These are phyloP conservation scores for Mortierella sp. DNA, from an alignment of 371 early-diverging fungal genomes.

Conservation along the genomic window DNA sequence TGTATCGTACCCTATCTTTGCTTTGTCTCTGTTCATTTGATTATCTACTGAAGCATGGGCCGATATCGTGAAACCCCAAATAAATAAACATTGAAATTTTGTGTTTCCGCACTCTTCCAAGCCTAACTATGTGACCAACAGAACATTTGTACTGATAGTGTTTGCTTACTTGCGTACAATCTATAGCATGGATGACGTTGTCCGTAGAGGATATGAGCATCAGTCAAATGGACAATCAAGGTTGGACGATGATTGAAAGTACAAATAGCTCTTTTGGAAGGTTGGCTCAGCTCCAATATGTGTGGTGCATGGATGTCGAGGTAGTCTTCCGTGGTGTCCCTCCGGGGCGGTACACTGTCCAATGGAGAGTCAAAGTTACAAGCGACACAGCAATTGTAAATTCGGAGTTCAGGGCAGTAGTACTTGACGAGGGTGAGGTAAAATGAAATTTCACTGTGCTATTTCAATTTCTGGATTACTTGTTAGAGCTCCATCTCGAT, in stretches of 20 bases:
- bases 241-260: slow-evolving; percentile 55
- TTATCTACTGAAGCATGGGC: too few species aligned
- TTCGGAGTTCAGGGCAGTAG: slow-evolving; percentile 37
- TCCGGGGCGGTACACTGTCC: slow-evolving; percentile 45
- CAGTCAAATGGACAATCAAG: slow-evolving; percentile 50
- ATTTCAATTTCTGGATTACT: too few species aligned
- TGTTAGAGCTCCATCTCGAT: too few species aligned
- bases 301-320: slow-evolving; percentile 58
- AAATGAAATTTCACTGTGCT: not conserved
- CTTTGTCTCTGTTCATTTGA: too few species aligned
- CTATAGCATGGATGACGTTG: slow-evolving; percentile 27
- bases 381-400: slow-evolving; percentile 47
- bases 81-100: not conserved
- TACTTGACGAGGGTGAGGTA: slow-evolving; percentile 41
- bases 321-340: slow-evolving; percentile 35
- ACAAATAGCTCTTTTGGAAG: slow-evolving; percentile 52
- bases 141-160: not conserved
- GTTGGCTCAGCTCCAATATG: slow-evolving; percentile 51
- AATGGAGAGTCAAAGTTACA: slow-evolving; percentile 42
- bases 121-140: not conserved
- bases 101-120: not conserved
- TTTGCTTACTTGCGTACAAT: too few species aligned
- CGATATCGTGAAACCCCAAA: too few species aligned
- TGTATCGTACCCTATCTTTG: too few species aligned
- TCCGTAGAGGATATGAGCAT: slow-evolving; percentile 55